Percentiles rank a stretch among this genome's conserved stretches.
phyloP scores from a whole-genome alignment of 257 asterid species.

The Solanum virginianum region DNA sequence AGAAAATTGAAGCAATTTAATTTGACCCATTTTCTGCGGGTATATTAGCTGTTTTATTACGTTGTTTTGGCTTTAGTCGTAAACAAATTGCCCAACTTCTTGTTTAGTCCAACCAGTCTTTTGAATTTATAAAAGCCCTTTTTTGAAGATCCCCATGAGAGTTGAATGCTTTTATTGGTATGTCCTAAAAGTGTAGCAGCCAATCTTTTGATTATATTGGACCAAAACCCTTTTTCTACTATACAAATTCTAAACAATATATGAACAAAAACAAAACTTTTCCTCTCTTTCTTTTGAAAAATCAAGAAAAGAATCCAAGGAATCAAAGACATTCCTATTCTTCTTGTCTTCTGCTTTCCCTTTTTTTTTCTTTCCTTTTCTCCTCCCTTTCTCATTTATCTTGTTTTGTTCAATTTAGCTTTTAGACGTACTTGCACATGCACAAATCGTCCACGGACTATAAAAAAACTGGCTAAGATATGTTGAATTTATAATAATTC shows the following conservation, averaged over 20 bases:
- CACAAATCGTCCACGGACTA: background rate
- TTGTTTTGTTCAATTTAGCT: background rate
- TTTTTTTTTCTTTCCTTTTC: background rate
- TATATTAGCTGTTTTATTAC: background rate
- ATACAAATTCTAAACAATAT: background rate
- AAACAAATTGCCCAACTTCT: background rate
- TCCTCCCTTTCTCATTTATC: background rate
- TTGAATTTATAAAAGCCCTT: background rate
- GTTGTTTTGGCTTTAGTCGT: background rate
- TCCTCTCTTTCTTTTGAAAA: background rate
- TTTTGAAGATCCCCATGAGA: background rate
- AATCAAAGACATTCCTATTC: background rate
- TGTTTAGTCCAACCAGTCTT: background rate
- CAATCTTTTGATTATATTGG: background rate
- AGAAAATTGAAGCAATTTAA: background rate
- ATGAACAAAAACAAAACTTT: background rate
- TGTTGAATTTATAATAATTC: background rate
- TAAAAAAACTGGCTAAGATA: background rate
- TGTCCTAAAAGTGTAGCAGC: background rate
- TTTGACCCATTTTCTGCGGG: background rate
- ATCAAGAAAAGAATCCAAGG: background rate
- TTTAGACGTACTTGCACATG: background rate
- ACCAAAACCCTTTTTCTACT: background rate
- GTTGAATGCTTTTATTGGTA: background rate
- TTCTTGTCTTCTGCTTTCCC: background rate